These are phyloP conservation scores for Hyaloscypha bicolor DNA, from an alignment of 495 filamentous ascomycete genomes.

Conservation along the genomic window DNA sequence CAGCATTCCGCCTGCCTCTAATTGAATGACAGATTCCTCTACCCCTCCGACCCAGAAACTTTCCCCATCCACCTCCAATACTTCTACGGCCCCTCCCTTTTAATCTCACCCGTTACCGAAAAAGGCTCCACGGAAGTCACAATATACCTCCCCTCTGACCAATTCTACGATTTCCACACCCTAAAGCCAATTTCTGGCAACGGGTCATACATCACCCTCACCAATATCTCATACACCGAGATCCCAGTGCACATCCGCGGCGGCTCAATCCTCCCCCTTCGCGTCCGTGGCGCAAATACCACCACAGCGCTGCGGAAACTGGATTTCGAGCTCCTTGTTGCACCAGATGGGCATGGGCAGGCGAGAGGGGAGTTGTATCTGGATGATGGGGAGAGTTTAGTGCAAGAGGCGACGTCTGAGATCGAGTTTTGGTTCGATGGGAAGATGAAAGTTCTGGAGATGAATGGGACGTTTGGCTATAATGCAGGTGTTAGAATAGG, in stretches of 20 bases:
- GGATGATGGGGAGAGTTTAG: slow-evolving; percentile 74
- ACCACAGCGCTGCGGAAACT: slow-evolving; percentile 83
- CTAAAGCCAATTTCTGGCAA: slow-evolving; percentile 70
- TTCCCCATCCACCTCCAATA: slow-evolving; percentile 88
- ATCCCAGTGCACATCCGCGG: slow-evolving; percentile 88
- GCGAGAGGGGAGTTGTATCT: slow-evolving; percentile 83
- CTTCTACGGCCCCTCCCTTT: slow-evolving; percentile 77
- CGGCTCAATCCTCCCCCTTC: slow-evolving; percentile 81
- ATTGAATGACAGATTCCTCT: slow-evolving; percentile 31
- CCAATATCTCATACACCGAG: slow-evolving; percentile 69
- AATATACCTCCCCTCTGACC: slow-evolving; percentile 80
- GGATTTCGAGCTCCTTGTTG: slow-evolving; percentile 87
- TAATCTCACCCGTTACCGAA: slow-evolving; percentile 80
- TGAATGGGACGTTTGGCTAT: slow-evolving; percentile 49
- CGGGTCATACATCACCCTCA: slow-evolving; percentile 72
- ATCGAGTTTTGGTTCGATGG: slow-evolving; percentile 54
- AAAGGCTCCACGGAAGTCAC: slow-evolving; percentile 67
- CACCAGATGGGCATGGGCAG: slow-evolving; percentile 63
- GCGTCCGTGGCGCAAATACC: slow-evolving; percentile 77
- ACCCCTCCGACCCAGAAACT: slow-evolving; percentile 78
- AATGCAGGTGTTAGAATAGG: slow-evolving; percentile 7
- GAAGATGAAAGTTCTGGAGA: slow-evolving; percentile 31
- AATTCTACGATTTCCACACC: slow-evolving; percentile 91
- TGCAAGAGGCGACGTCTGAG: slow-evolving; percentile 47
- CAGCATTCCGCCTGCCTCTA: not conserved